Base-by-base conservation (phyloP, 257 asterid genomes). In the Nicotiana otophora region DNA sequence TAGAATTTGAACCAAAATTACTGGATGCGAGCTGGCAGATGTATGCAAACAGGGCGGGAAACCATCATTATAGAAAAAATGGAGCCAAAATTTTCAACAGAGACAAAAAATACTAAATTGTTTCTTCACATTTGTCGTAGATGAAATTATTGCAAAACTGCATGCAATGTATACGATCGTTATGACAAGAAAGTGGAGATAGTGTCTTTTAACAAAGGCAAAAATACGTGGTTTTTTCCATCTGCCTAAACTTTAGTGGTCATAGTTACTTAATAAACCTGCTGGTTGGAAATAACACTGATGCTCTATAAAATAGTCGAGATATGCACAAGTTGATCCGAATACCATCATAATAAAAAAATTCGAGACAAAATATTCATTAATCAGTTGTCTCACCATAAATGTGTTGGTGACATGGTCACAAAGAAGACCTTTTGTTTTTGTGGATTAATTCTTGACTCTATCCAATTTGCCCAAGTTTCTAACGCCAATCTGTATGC, bases 401-500 rank as follows among this genome's bases (percentile, higher is more conserved):
- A 85, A 90, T 95, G 98, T 58, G 98, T 94, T 3, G 98, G 97
- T 12, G 99, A 95, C 96, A 94, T 86, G 46, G 98, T 92, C 0
- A 86, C 79, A 30, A 95, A 95, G 86, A 94, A 94, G 66, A 94
- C 86, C 90, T 87, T 95, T 64, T 91, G 97, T 19, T 83, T 87
- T 10, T 1, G 39, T 7, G 90, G 92, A 79, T 91, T 88, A 70
- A 90, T 81, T 33, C 88, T 84, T 76, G 93, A 86, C 11, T 91
- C 89, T 70, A 95, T 85, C 99, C 97, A 95, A 30, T 89, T 82
- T 10, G 92, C 96, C 99, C 97, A 95, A 1, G 97, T 92, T 80
- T 92, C 92, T 86, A 94, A 62, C 1, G 98, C 98, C 86, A 92
- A 53, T 89, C 88, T 90, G 81, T 92, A 95, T 77, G 99, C 99